Conservation (phyloP, 169 alveolate species). For the Cryptosporidium parvum region DNA sequence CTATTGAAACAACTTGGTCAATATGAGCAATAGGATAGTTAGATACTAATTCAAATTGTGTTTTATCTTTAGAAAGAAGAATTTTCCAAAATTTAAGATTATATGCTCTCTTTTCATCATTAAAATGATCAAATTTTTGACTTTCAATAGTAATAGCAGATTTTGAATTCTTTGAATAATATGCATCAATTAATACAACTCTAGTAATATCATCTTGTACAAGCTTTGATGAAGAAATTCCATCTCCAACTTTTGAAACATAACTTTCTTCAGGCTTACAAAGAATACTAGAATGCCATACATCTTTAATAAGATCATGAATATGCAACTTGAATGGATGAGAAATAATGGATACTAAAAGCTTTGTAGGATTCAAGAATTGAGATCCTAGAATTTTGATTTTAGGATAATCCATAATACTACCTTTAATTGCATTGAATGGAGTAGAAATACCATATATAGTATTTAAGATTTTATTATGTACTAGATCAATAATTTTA, state of each 20-base stretch:
- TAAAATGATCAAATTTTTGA: constrained; percentile 38
- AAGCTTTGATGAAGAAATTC: constrained; percentile 57
- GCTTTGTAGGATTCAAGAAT: not conserved
- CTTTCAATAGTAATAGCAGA: constrained; percentile 42
- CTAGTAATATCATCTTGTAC: constrained; percentile 13
- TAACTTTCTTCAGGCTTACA: constrained; percentile 58
- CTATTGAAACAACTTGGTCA: constrained; percentile 25
- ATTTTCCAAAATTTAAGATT: constrained; percentile 59
- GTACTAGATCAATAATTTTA: constrained; percentile 45
- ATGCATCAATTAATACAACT: not conserved
- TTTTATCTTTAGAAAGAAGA: not conserved
- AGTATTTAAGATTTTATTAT: constrained; percentile 23
- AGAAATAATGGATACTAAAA: constrained; percentile 31
- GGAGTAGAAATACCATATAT: constrained; percentile 65
- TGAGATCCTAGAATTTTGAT: not conserved
- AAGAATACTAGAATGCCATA: not conserved
- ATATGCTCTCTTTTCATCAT: not conserved
- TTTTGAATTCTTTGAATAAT: constrained; percentile 20
- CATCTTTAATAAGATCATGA: constrained; percentile 49
- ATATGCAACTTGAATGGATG: constrained; percentile 60
- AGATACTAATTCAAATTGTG: constrained; percentile 14
- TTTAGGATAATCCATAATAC: not conserved
- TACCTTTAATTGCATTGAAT: not conserved
- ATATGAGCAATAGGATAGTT: constrained; percentile 42
- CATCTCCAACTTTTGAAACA: constrained; percentile 67